Conservation (phyloP, 352 stramenopile genomes). For the Phytophthora quininea region DNA sequence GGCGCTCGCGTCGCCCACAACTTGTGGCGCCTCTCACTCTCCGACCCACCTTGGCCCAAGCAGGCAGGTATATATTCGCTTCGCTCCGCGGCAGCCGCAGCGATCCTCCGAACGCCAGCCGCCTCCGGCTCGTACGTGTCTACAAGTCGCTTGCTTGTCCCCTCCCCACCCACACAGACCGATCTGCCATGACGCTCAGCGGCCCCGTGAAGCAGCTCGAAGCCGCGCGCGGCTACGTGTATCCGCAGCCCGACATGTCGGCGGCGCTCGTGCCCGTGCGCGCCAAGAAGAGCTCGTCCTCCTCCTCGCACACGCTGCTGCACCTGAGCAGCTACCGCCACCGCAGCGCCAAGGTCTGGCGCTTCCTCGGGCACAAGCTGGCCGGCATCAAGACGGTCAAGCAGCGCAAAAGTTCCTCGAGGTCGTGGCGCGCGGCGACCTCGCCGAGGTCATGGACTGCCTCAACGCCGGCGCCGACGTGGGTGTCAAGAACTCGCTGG, state of each 20-base stretch:
- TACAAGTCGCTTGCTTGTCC: conserved; percentile 21
- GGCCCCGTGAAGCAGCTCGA: conserved; percentile 57
- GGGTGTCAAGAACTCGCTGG: conserved; percentile 49
- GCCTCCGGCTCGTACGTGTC: conserved; percentile 21
- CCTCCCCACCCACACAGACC: conserved; percentile 12
- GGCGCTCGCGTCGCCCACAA: conserved; percentile 3
- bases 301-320: conserved; percentile 26
- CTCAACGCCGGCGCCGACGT: conserved; percentile 66
- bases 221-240: conserved; percentile 42
- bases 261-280: conserved; percentile 58
- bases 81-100: conserved; percentile 14
- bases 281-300: conserved; percentile 37
- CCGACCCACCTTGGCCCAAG: background rate
- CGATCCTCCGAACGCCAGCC: conserved; percentile 30
- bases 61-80: conserved; percentile 27
- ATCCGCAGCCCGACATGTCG: conserved; percentile 31
- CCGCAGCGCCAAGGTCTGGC: conserved; percentile 60
- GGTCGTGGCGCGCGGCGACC: conserved; percentile 54
- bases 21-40: conserved; percentile 7
- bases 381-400: conserved; percentile 74
- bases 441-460: conserved; percentile 67
- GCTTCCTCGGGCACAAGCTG: conserved; percentile 80
- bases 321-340: conserved; percentile 29
- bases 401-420: conserved; percentile 71
- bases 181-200: conserved; percentile 45